Percentiles rank a stretch among this genome's conserved stretches.
These are phyloP conservation scores for Acorus gramineus DNA, from an alignment of 106 monocot species.

Conservation along the genomic window DNA sequence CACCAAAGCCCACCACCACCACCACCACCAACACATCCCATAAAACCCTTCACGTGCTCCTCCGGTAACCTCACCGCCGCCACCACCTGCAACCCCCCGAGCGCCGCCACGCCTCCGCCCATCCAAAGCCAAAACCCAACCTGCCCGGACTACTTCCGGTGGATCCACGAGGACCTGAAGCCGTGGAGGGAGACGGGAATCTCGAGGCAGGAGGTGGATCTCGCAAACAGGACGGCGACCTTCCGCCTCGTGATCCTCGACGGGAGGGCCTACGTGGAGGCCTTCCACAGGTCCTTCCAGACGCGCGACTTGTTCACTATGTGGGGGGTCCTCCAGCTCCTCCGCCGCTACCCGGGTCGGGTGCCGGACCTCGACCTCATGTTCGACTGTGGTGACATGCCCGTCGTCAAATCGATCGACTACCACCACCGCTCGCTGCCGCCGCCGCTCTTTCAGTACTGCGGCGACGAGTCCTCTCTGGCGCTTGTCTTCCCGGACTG, in stretches of 20 bases:
- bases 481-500: conserved; percentile 84
- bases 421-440: not conserved
- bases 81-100: not conserved
- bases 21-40: too few species aligned
- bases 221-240: conserved; percentile 19
- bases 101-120: too few species aligned
- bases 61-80: not conserved
- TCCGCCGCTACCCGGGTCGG: too few species aligned
- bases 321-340: too few species aligned
- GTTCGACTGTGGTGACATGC: too few species aligned
- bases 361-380: too few species aligned
- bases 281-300: conserved; percentile 1
- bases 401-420: too few species aligned
- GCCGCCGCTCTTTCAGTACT: conserved; percentile 54
- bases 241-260: conserved; percentile 37
- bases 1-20: too few species aligned
- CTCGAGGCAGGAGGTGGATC: conserved; percentile 33
- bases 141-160: conserved; percentile 63
- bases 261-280: conserved; percentile 28
- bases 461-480: conserved; percentile 30
- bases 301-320: too few species aligned
- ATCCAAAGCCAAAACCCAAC: not conserved
- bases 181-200: conserved; percentile 44
- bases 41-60: not conserved
- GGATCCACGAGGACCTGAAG: conserved; percentile 60